Conservation (phyloP, 2,329 filamentous ascomycete species). For the Eutypa lata region DNA sequence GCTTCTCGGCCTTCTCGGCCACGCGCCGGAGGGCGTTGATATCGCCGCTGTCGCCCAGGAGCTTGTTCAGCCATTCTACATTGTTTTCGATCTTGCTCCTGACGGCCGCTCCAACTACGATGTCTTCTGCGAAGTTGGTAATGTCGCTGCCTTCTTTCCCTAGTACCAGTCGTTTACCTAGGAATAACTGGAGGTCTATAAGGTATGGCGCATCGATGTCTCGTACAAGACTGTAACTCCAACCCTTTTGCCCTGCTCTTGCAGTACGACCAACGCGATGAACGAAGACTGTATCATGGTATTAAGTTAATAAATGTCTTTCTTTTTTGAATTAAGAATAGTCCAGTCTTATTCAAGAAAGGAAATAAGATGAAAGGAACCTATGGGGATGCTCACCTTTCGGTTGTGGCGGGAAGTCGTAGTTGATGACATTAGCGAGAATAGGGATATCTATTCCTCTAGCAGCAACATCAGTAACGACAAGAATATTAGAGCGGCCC, state of each 20-base stretch:
- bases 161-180: slow-evolving; percentile 77
- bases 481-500: slow-evolving; percentile 83
- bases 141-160: slow-evolving; percentile 60
- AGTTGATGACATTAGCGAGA: slow-evolving; percentile 96
- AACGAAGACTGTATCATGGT: slow-evolving; percentile 66
- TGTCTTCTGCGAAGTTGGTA: slow-evolving; percentile 74
- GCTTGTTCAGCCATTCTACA: slow-evolving; percentile 79
- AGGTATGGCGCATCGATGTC: slow-evolving; percentile 89
- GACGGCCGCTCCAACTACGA: slow-evolving; percentile 75
- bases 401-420: slow-evolving; percentile 93
- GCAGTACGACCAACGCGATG: slow-evolving; percentile 96
- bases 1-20: slow-evolving; percentile 82
- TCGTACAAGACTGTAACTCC: slow-evolving; percentile 90
- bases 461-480: slow-evolving; percentile 95
- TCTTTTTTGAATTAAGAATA: too few relatives aligned
- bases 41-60: slow-evolving; percentile 73
- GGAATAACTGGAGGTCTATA: slow-evolving; percentile 88
- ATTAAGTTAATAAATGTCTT: background rate
- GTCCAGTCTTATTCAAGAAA: too few relatives aligned
- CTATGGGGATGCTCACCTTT: too few relatives aligned
- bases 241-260: slow-evolving; percentile 85
- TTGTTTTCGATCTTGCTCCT: slow-evolving; percentile 71
- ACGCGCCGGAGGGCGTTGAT: slow-evolving; percentile 69
- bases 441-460: slow-evolving; percentile 97
- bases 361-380: too few relatives aligned